Conservation (phyloP, 805 yeast genomes). For the Wickerhamiella brachini region DNA sequence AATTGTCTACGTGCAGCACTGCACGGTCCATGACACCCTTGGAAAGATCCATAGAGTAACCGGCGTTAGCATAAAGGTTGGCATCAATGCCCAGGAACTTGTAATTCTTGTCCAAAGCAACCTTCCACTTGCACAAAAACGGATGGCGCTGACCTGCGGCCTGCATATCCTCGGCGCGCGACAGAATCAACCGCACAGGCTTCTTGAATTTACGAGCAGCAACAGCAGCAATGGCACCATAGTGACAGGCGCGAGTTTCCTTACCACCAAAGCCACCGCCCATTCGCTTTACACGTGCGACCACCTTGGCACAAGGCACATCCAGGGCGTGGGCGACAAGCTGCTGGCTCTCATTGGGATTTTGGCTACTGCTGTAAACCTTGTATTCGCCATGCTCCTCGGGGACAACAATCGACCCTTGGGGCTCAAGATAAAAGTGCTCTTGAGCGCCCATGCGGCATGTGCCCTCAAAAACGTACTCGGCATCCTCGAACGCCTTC, state of each 20-base stretch:
- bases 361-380: constrained; percentile 32
- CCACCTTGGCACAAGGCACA: constrained; percentile 30
- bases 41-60: constrained; percentile 36
- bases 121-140: constrained; percentile 31
- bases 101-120: constrained; percentile 29
- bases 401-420: constrained; percentile 32
- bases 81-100: constrained; percentile 30
- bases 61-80: constrained; percentile 33
- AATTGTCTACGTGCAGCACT: constrained; percentile 31
- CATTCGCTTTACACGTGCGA: constrained; percentile 30
- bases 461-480: constrained; percentile 27
- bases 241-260: constrained; percentile 31
- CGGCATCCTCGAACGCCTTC: constrained; percentile 24
- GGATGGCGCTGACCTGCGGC: constrained; percentile 37
- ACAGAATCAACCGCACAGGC: constrained; percentile 31
- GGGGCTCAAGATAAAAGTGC: constrained; percentile 37
- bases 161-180: constrained; percentile 33
- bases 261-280: constrained; percentile 43
- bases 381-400: constrained; percentile 34
- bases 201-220: constrained; percentile 31
- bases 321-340: constrained; percentile 32
- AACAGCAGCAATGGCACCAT: constrained; percentile 29
- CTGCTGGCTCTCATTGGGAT: constrained; percentile 33
- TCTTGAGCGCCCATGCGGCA: constrained; percentile 35
- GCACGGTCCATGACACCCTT: constrained; percentile 38